These are phyloP conservation scores for Trichosporon sp. DNA, from an alignment of 1,284 basidiomycete genomes.

Conservation along the genomic window DNA sequence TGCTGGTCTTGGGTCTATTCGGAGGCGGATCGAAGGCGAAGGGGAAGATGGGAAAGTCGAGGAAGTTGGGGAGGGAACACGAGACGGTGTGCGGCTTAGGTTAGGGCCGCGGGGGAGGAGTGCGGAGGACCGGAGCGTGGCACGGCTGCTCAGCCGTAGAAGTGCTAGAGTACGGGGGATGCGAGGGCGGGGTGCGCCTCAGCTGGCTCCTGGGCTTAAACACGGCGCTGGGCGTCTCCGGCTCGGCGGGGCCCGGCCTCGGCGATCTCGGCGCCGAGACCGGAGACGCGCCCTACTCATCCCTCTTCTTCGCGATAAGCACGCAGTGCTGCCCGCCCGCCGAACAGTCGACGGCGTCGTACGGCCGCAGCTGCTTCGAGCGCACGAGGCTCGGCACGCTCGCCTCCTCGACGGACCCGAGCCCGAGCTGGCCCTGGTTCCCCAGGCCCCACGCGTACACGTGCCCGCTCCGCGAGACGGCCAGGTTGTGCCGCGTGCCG, in stretches of 20 bases:
- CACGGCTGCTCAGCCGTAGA: too few species aligned
- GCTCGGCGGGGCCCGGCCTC: too few species aligned
- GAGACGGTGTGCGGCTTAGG: too few species aligned
- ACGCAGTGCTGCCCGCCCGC: slow-evolving; percentile 54
- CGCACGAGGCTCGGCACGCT: slow-evolving; percentile 64
- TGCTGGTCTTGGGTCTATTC: too few species aligned
- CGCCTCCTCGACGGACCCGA: slow-evolving; percentile 48
- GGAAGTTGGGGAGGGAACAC: too few species aligned
- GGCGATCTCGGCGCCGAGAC: too few species aligned
- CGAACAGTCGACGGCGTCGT: slow-evolving; percentile 47
- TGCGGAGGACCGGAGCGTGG: too few species aligned
- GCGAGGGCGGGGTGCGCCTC: not conserved
- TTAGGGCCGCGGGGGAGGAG: too few species aligned
- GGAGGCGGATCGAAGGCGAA: not conserved
- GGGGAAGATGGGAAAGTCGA: not conserved
- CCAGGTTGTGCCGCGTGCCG: slow-evolving; percentile 77
- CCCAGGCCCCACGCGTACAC: slow-evolving; percentile 84
- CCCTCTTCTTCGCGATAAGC: slow-evolving; percentile 29
- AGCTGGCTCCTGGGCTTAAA: not conserved
- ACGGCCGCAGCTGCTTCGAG: slow-evolving; percentile 49
- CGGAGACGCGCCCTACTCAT: not conserved
- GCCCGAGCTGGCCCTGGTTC: slow-evolving; percentile 53
- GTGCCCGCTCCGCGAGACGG: slow-evolving; percentile 69
- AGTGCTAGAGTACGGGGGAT: not conserved
- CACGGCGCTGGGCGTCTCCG: not conserved